Conservation (phyloP, 2,329 filamentous ascomycete genomes). For the Hypoxylon sp. region DNA sequence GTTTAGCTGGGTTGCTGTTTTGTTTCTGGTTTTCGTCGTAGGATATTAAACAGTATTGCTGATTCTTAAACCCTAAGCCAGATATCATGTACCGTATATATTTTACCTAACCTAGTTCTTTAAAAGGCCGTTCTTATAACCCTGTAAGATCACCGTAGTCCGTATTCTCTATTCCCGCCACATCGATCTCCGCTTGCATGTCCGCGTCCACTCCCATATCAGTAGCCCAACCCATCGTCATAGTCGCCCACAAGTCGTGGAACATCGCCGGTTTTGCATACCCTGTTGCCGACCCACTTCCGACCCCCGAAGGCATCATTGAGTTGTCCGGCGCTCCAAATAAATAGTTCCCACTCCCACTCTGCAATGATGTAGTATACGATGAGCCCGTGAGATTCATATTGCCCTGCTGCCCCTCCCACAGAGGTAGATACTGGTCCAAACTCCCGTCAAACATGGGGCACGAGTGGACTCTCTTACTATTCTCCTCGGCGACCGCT, state of each 20-base stretch:
- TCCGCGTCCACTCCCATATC: slow-evolving; percentile 15
- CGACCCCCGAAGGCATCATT: slow-evolving; percentile 14
- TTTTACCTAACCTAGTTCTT: no score
- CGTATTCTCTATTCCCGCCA: neutral
- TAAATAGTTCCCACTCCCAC: slow-evolving; percentile 18
- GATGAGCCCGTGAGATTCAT: slow-evolving; percentile 25
- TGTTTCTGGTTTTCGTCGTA: neutral
- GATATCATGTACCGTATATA: no score
- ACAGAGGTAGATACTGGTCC: slow-evolving; percentile 62
- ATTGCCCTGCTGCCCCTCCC: slow-evolving; percentile 58
- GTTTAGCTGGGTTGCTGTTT: neutral
- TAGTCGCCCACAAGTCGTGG: slow-evolving; percentile 65
- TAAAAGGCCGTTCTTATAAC: neutral
- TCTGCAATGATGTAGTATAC: slow-evolving; percentile 23
- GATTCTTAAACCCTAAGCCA: no score
- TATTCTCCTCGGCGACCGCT: slow-evolving; percentile 33
- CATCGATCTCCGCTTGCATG: slow-evolving; percentile 6
- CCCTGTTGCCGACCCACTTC: slow-evolving; percentile 15
- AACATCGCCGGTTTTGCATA: slow-evolving; percentile 51
- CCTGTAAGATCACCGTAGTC: slow-evolving; percentile 27
- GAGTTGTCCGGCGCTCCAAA: slow-evolving; percentile 5
- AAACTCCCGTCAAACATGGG: slow-evolving; percentile 68
- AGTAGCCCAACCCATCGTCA: slow-evolving; percentile 63
- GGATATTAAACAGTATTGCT: neutral
- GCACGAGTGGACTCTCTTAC: slow-evolving; percentile 55